These are phyloP conservation scores for Turritis glabra DNA, from an alignment of 345 rosid genomes.

Conservation along the genomic window DNA sequence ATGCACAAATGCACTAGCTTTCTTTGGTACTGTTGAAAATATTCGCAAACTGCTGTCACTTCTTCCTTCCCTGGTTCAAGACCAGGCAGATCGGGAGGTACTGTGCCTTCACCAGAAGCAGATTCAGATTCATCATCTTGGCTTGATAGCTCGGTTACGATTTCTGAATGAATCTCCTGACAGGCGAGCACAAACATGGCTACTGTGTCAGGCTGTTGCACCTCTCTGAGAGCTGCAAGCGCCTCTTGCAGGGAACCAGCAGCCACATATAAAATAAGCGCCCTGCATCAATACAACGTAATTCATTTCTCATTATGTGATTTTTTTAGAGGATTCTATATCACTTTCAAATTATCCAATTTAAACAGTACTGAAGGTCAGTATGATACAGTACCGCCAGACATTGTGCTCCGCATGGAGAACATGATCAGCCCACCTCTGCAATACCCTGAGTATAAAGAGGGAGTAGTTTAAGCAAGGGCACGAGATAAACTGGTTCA, in stretches of 20 bases:
- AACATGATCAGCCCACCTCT: conserved; percentile 92
- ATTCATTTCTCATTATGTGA: neutral
- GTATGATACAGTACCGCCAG: conserved; percentile 67
- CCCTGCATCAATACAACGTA: conserved; percentile 50
- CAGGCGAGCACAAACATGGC: conserved; percentile 96
- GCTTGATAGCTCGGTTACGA: conserved; percentile 42
- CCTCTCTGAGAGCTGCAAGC: conserved; percentile 78
- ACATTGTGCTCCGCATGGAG: conserved; percentile 77
- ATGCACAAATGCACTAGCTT: conserved; percentile 91
- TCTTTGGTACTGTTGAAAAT: conserved; percentile 84
- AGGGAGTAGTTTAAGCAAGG: neutral
- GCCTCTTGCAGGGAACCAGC: conserved; percentile 93
- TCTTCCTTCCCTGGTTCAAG: conserved; percentile 72
- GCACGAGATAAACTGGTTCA: no score
- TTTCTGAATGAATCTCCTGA: conserved; percentile 65
- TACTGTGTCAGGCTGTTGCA: conserved; percentile 85
- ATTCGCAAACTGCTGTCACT: conserved; percentile 77
- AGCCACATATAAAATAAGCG: conserved; percentile 83
- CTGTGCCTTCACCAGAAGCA: conserved; percentile 30
- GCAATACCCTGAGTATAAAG: conserved; percentile 63
- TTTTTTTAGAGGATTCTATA: conserved; percentile 5
- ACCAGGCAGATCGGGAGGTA: conserved; percentile 52
- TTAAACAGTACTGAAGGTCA: neutral
- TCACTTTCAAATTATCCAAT: neutral
- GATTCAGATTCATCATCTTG: conserved; percentile 50